These are phyloP conservation scores for Scutellaria minor DNA, from an alignment of 257 asterid species.

Conservation along the genomic window DNA sequence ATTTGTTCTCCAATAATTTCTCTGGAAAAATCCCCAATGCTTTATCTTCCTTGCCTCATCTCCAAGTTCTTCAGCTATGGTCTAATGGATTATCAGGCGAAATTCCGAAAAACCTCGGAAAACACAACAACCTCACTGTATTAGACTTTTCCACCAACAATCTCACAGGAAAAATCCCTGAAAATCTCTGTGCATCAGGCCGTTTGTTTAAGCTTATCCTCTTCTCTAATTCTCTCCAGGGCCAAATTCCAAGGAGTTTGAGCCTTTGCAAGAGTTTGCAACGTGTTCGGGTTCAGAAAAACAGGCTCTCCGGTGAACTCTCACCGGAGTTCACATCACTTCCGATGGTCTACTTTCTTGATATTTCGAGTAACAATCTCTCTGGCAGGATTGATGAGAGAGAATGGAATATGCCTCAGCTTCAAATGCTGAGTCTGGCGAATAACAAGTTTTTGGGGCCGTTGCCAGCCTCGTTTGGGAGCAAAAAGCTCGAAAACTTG, in stretches of 20 bases:
- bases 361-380: constrained; percentile 61
- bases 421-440: constrained; percentile 78
- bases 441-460: constrained; percentile 54
- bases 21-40: constrained; percentile 70
- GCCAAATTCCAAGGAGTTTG: constrained; percentile 60
- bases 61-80: constrained; percentile 84
- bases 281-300: constrained; percentile 72
- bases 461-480: constrained; percentile 63
- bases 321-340: constrained; percentile 53
- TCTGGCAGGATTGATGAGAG: constrained; percentile 52
- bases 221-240: constrained; percentile 71
- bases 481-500: constrained; percentile 61
- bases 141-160: constrained; percentile 82
- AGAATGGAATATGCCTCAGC: constrained; percentile 75
- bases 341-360: constrained; percentile 74
- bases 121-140: constrained; percentile 60
- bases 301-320: constrained; percentile 59
- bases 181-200: constrained; percentile 55
- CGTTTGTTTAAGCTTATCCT: constrained; percentile 72
- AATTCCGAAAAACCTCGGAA: constrained; percentile 70
- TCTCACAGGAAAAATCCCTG: constrained; percentile 72
- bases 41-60: constrained; percentile 59
- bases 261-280: constrained; percentile 65
- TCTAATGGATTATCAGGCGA: constrained; percentile 65
- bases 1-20: constrained; percentile 73